Evolutionary conservation across 2,329 filamentous ascomycete species (phyloP).

Genomic region (Aspergillus sp.): DNA sequence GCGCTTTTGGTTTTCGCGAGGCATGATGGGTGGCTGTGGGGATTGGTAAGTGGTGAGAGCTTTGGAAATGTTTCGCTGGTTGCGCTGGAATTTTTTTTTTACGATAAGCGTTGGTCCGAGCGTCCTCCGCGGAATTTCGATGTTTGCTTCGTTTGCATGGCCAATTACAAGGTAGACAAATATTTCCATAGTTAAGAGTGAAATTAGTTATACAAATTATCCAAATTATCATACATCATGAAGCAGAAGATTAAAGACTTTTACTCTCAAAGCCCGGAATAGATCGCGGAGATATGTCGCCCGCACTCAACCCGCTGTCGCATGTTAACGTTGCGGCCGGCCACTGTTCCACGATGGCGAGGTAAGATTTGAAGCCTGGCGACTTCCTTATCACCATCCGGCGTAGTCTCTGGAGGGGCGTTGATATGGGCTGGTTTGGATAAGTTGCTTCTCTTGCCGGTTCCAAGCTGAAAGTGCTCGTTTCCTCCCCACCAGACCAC

Average conservation of each 20-base stretch:
- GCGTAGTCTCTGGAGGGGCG: conserved; percentile 66
- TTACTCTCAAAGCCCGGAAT: conserved; percentile 59
- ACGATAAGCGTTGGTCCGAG: conserved; percentile 41
- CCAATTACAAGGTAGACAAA: background rate
- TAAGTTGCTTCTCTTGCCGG: conserved; percentile 80
- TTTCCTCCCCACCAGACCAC: conserved; percentile 94
- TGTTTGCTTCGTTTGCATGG: conserved; percentile 36
- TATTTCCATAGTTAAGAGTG: background rate
- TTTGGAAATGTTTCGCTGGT: background rate
- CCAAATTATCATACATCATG: conserved; percentile 12
- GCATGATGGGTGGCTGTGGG: conserved; percentile 34
- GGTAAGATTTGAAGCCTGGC: conserved; percentile 80
- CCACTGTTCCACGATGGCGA: conserved; percentile 66
- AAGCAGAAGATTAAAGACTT: conserved; percentile 7
- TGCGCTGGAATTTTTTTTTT: conserved; percentile 23
- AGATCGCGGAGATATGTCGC: conserved; percentile 76
- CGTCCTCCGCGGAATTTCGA: conserved; percentile 21
- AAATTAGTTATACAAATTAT: conserved; percentile 2
- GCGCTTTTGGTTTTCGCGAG: conserved; percentile 49
- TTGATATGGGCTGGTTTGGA: conserved; percentile 75
- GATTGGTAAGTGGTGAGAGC: conserved; percentile 2
- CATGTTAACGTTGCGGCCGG: conserved; percentile 69
- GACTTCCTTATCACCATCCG: conserved; percentile 62
- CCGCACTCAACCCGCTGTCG: conserved; percentile 91
- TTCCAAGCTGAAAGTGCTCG: conserved; percentile 89